Percentiles rank a stretch among this genome's conserved stretches.
phyloP scores from a whole-genome alignment of 1,139 yeast species.

The Yamadazyma songkhlaensis region DNA sequence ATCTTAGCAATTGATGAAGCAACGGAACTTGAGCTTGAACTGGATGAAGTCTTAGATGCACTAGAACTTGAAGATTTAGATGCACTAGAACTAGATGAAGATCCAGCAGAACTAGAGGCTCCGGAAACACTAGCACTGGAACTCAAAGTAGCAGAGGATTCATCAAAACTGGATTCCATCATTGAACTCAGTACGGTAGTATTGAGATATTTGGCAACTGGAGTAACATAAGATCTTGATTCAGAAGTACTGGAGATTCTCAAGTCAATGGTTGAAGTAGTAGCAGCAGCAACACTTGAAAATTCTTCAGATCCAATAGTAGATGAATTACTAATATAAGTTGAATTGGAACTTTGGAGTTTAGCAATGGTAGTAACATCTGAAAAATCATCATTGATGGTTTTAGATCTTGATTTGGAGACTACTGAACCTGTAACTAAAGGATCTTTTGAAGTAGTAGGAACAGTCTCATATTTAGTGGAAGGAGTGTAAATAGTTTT shows the following conservation, averaged over 20 bases:
- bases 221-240: background rate
- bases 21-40: conserved; percentile 8
- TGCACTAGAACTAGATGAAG: background rate
- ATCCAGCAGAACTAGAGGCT: background rate
- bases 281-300: background rate
- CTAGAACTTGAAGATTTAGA: background rate
- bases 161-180: background rate
- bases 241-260: conserved; percentile 13
- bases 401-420: conserved; percentile 9
- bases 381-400: conserved; percentile 10
- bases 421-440: conserved; percentile 19
- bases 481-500: conserved; percentile 15
- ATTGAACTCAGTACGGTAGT: too few relatives aligned
- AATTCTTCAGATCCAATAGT: background rate
- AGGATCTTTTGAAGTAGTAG: conserved; percentile 21
- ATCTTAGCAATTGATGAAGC: conserved; percentile 10
- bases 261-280: conserved; percentile 17
- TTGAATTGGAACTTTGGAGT: background rate
- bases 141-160: background rate
- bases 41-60: conserved; percentile 7
- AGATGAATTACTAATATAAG: background rate
- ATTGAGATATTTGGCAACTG: conserved; percentile 5
- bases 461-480: conserved; percentile 18
- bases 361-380: conserved; percentile 7
- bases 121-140: conserved; percentile 3